Conservation (phyloP, 139 green algal species). For the Closterium sp. region DNA sequence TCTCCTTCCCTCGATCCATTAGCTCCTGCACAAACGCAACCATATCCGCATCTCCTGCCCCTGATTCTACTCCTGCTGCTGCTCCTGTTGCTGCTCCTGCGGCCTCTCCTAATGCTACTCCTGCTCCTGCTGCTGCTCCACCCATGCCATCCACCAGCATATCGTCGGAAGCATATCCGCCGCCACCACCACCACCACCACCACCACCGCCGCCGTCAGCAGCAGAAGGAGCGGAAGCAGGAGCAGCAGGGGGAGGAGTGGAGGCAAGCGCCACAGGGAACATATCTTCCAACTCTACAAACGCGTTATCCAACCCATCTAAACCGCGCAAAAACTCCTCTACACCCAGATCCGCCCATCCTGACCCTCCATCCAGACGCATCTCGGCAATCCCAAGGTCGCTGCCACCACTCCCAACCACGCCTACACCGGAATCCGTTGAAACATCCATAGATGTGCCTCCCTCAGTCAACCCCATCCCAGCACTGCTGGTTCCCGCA, state of each 20-base stretch:
- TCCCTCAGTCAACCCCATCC: background rate
- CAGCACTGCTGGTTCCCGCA: background rate
- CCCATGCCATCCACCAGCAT: background rate
- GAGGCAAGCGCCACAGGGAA: background rate
- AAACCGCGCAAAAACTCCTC: conserved; percentile 37
- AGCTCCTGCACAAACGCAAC: background rate
- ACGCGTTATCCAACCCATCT: conserved; percentile 18
- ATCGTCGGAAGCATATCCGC: background rate
- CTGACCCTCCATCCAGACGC: background rate
- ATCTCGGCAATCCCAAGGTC: too few species aligned
- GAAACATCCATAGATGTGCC: background rate
- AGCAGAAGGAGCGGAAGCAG: background rate
- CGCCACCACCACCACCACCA: background rate
- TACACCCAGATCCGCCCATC: background rate
- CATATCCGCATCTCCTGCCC: background rate
- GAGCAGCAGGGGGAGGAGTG: background rate
- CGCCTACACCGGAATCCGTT: background rate
- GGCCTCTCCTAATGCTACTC: background rate
- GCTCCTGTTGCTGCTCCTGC: background rate
- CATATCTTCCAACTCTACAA: conserved; percentile 27
- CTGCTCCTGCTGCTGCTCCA: background rate
- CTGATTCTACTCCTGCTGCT: background rate
- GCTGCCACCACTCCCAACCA: too few species aligned
- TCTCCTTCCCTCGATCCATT: background rate
- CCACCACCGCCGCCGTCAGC: background rate